These are phyloP conservation scores for Pisolithus albus DNA, from an alignment of 768 basidiomycete genomes.

Conservation along the genomic window DNA sequence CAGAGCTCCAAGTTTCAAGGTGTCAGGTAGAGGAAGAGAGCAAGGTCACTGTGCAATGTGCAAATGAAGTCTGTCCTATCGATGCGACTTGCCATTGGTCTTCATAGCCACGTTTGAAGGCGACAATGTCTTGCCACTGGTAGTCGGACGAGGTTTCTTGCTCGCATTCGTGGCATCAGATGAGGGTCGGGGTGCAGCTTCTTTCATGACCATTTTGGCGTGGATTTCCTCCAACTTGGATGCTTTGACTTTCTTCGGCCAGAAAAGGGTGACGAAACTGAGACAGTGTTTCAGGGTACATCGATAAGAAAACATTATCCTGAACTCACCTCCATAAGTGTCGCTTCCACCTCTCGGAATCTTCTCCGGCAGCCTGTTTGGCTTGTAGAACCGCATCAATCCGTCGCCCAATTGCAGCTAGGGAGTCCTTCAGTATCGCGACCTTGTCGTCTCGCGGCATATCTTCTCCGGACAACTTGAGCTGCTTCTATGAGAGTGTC, in stretches of 20 bases:
- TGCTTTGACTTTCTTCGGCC: slow-evolving; percentile 96
- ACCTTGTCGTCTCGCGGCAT: slow-evolving; percentile 96
- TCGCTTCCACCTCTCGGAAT: slow-evolving; percentile 80
- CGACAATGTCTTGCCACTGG: slow-evolving; percentile 40
- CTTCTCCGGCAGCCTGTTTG: slow-evolving; percentile 75
- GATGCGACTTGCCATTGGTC: slow-evolving; percentile 56
- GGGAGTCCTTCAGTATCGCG: slow-evolving; percentile 88
- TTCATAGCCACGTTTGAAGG: slow-evolving; percentile 39
- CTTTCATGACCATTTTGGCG: slow-evolving; percentile 92
- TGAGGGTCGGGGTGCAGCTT: slow-evolving; percentile 56
- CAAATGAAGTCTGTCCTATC: slow-evolving; percentile 35
- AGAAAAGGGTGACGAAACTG: slow-evolving; percentile 93
- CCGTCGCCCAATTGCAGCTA: slow-evolving; percentile 86
- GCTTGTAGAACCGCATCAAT: slow-evolving; percentile 77
- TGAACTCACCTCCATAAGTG: slow-evolving; percentile 92
- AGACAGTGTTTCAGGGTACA: slow-evolving; percentile 1
- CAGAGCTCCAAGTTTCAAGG: not conserved
- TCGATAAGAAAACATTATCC: not conserved
- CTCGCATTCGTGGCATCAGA: slow-evolving; percentile 38
- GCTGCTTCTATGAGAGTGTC: slow-evolving; percentile 66
- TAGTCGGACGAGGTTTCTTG: slow-evolving; percentile 56
- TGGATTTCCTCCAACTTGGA: slow-evolving; percentile 92
- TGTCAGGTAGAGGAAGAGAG: slow-evolving; percentile 6
- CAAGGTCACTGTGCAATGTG: slow-evolving; percentile 12
- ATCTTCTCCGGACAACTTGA: slow-evolving; percentile 89